Conservation (phyloP, 2,329 filamentous ascomycete genomes). For the Cytospora mali region DNA sequence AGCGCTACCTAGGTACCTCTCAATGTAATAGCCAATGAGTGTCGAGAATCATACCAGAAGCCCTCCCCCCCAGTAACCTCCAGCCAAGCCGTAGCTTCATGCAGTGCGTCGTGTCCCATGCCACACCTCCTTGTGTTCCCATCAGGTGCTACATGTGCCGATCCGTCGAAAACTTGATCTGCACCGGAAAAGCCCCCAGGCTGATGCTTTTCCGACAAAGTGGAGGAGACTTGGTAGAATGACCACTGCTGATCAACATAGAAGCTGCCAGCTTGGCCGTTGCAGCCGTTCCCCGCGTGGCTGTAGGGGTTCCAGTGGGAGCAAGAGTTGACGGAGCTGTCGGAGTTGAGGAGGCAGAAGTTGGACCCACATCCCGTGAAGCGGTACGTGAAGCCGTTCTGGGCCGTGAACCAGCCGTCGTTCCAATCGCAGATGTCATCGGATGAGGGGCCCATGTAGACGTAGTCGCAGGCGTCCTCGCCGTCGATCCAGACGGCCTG, state of each 20-base stretch:
- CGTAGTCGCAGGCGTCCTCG: conserved; percentile 3
- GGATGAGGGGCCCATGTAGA: neutral
- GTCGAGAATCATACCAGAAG: too few species aligned
- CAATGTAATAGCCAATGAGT: too few species aligned
- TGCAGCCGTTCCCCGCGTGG: conserved; percentile 6
- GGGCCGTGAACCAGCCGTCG: neutral
- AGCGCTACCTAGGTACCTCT: too few species aligned
- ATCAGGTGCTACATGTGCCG: too few species aligned
- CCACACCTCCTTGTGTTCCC: neutral
- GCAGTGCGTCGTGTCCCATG: too few species aligned
- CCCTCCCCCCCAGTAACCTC: too few species aligned
- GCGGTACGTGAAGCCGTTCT: neutral
- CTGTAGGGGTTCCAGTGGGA: neutral
- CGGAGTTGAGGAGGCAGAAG: conserved; percentile 8
- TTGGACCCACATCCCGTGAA: conserved; percentile 5
- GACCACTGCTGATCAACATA: neutral
- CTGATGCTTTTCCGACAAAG: neutral
- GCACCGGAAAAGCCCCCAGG: too few species aligned
- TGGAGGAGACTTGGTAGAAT: neutral
- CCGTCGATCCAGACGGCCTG: conserved; percentile 1
- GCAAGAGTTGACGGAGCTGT: conserved; percentile 3
- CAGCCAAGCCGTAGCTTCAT: too few species aligned
- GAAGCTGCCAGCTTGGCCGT: neutral
- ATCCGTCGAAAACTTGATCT: too few species aligned
- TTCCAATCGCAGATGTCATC: neutral